These are phyloP conservation scores for Bruguiera hainesii DNA, from an alignment of 441 rosid genomes.

Conservation along the genomic window DNA sequence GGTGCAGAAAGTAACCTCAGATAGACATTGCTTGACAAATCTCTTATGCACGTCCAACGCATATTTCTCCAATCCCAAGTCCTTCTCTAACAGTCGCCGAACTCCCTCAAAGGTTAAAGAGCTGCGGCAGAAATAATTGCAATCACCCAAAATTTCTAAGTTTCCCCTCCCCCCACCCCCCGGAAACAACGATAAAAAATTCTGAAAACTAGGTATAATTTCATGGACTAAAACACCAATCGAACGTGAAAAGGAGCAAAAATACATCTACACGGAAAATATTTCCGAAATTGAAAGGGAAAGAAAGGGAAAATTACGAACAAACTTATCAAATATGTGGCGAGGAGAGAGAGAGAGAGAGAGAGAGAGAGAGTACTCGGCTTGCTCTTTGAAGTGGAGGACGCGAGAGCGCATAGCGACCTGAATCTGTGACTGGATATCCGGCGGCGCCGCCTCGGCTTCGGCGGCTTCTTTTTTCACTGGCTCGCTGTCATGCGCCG, in stretches of 20 bases:
- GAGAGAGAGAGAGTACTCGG: constrained; percentile 43
- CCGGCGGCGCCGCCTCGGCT: constrained; percentile 12
- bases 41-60: constrained; percentile 75
- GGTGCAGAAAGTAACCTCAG: constrained; percentile 34
- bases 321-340: background rate
- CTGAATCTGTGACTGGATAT: constrained; percentile 53
- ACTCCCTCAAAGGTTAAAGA: constrained; percentile 77
- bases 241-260: too few species aligned
- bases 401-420: constrained; percentile 71
- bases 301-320: background rate
- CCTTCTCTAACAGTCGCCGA: constrained; percentile 78
- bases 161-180: too few species aligned
- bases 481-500: constrained; percentile 16
- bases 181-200: background rate
- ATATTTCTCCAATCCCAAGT: constrained; percentile 51
- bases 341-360: constrained; percentile 17
- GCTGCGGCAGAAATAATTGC: constrained; percentile 33
- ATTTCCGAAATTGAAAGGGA: background rate
- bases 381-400: constrained; percentile 52
- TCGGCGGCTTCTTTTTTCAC: constrained; percentile 1
- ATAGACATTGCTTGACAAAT: constrained; percentile 57
- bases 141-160: too few species aligned
- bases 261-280: background rate
- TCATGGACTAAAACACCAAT: too few species aligned
- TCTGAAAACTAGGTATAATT: background rate